Conservation (phyloP, 106 monocot species). For the Allium sativum region DNA sequence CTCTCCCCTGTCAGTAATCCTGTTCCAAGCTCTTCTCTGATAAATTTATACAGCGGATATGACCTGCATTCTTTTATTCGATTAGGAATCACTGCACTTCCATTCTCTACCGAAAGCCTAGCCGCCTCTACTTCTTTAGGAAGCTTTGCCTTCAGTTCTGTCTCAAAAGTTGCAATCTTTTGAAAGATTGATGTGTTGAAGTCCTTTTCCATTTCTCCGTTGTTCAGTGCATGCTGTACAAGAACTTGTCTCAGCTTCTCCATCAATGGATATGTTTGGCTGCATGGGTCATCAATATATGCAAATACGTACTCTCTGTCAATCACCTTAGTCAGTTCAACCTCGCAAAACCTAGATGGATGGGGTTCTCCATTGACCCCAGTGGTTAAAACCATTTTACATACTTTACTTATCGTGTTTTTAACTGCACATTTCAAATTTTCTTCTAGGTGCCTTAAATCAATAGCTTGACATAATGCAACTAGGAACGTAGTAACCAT, state of each 20-base stretch:
- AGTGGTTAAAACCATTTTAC: slow-evolving; percentile 58
- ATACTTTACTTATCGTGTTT: slow-evolving; percentile 56
- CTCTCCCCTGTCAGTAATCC: slow-evolving; percentile 55
- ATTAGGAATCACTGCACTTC: slow-evolving; percentile 24
- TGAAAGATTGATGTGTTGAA: slow-evolving; percentile 40
- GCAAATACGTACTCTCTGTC: slow-evolving; percentile 76
- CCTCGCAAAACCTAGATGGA: slow-evolving; percentile 85
- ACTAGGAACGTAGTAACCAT: slow-evolving; percentile 84
- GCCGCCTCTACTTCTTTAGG: slow-evolving; percentile 57
- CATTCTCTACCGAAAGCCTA: slow-evolving; percentile 30
- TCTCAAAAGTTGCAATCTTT: slow-evolving; percentile 44
- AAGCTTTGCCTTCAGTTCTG: slow-evolving; percentile 27
- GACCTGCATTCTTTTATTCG: slow-evolving; percentile 58
- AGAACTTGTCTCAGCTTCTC: slow-evolving; percentile 56
- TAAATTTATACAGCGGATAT: slow-evolving; percentile 53
- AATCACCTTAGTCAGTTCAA: slow-evolving; percentile 66
- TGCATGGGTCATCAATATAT: slow-evolving; percentile 65
- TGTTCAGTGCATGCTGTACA: slow-evolving; percentile 47
- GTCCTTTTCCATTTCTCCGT: slow-evolving; percentile 48
- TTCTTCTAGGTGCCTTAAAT: slow-evolving; percentile 85
- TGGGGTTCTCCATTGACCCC: slow-evolving; percentile 67
- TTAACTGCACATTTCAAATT: slow-evolving; percentile 67
- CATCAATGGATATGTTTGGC: slow-evolving; percentile 49
- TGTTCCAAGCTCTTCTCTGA: slow-evolving; percentile 52
- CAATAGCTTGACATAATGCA: slow-evolving; percentile 83